These are phyloP conservation scores for Penicillium steckii DNA, from an alignment of 495 filamentous ascomycete species.

Conservation along the genomic window DNA sequence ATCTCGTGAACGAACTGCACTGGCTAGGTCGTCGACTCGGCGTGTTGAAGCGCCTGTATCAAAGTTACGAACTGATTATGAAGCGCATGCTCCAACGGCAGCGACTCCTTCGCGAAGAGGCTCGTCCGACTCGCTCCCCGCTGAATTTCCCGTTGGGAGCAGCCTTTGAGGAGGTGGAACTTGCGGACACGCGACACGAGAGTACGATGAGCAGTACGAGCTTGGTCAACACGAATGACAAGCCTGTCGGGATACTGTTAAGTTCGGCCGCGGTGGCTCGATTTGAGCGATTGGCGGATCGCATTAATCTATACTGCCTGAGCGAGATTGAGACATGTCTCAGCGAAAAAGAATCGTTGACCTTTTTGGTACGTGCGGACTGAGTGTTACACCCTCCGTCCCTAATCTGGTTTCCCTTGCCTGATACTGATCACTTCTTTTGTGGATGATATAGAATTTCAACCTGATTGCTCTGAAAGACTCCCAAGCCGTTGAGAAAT, in stretches of 20 bases:
- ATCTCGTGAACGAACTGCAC: conserved; percentile 69
- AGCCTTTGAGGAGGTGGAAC: conserved; percentile 30
- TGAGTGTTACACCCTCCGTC: not conserved
- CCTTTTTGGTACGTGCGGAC: conserved; percentile 56
- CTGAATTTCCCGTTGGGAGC: conserved; percentile 21
- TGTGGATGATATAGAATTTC: conserved; percentile 60
- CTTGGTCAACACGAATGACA: conserved; percentile 20
- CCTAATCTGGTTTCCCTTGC: not conserved
- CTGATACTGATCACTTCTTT: not conserved
- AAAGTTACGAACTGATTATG: conserved; percentile 78
- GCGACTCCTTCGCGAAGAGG: conserved; percentile 40
- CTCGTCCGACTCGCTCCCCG: conserved; percentile 19
- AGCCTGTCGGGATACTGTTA: conserved; percentile 55
- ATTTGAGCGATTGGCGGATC: conserved; percentile 74
- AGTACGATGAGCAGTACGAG: conserved; percentile 26
- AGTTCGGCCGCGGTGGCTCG: conserved; percentile 65
- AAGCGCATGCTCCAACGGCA: conserved; percentile 63
- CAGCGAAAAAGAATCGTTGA: conserved; percentile 73
- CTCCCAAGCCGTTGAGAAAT: conserved; percentile 71
- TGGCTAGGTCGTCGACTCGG: conserved; percentile 65
- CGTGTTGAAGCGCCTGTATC: conserved; percentile 71
- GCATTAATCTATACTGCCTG: conserved; percentile 74
- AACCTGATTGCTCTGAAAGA: conserved; percentile 85
- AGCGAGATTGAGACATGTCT: conserved; percentile 79
- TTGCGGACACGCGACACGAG: conserved; percentile 26